phyloP scores from a whole-genome alignment of 2,329 filamentous ascomycete genomes.

The Leptoxyphium fumago region DNA sequence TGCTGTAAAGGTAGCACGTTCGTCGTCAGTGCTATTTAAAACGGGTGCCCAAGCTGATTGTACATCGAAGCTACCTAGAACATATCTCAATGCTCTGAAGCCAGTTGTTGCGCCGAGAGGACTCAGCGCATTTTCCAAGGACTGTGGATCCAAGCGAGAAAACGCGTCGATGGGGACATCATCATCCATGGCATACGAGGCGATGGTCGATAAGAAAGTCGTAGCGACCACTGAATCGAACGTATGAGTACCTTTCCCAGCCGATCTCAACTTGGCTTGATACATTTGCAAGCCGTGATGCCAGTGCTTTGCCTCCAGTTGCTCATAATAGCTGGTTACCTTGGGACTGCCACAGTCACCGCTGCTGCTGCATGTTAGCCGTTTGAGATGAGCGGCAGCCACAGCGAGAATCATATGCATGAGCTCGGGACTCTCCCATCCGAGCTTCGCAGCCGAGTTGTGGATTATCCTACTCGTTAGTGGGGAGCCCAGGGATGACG shows the following conservation, averaged over 20 bases:
- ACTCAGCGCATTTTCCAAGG: conserved; percentile 2
- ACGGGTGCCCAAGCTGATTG: conserved; percentile 6
- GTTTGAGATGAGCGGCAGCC: conserved; percentile 4
- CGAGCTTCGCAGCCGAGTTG: conserved; percentile 3
- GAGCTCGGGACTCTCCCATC: conserved; percentile 8
- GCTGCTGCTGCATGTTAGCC: neutral
- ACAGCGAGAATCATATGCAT: conserved; percentile 12
- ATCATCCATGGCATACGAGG: conserved; percentile 8
- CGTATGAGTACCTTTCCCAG: neutral
- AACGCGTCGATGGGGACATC: neutral
- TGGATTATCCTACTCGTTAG: conserved; percentile 6
- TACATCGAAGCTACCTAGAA: neutral
- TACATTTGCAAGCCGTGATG: conserved; percentile 8
- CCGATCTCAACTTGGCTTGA: conserved; percentile 3
- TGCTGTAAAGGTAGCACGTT: conserved; percentile 5
- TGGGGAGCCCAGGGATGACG: conserved; percentile 5
- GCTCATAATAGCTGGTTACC: neutral
- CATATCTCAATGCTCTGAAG: conserved; percentile 5
- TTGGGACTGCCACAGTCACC: neutral
- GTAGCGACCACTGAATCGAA: conserved; percentile 9
- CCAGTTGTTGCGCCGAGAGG: conserved; percentile 7
- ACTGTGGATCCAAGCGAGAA: neutral
- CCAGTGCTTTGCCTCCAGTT: conserved; percentile 8
- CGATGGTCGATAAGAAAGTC: conserved; percentile 8
- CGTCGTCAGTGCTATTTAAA: conserved; percentile 4